phyloP scores from a whole-genome alignment of 73 alveolate genomes.

The Tetrahymena borealis region DNA sequence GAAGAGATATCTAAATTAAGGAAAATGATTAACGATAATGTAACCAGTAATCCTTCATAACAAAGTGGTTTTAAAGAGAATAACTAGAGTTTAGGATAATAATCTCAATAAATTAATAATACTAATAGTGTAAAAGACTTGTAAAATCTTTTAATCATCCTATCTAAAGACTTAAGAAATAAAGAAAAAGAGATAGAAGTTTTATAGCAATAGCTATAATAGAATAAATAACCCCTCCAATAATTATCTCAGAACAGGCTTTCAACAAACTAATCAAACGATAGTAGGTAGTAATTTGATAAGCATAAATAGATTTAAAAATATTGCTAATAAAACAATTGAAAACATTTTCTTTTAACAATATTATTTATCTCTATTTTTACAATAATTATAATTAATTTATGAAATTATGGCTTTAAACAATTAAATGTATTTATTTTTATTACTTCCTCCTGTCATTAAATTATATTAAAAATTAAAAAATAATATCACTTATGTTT shows the following conservation, averaged over 20 bases:
- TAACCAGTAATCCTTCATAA: neutral
- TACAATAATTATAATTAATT: no score
- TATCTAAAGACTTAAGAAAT: neutral
- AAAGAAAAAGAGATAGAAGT: neutral
- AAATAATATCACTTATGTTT: no score
- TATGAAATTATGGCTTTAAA: no score
- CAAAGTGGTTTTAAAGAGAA: neutral
- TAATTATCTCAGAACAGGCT: neutral
- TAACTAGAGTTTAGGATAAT: neutral
- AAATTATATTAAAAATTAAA: no score
- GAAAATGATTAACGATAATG: neutral
- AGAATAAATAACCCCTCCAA: neutral
- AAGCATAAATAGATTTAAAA: no score
- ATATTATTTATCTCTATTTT: no score
- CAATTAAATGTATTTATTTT: no score
- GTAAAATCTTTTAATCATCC: neutral
- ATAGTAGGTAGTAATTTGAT: neutral
- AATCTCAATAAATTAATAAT: neutral
- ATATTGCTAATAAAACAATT: no score
- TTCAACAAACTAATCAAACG: neutral
- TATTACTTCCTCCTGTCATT: no score
- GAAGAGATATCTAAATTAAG: neutral
- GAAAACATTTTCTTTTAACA: no score
- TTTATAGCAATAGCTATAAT: neutral
- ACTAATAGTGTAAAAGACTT: neutral